Conservation (phyloP, 257 asterid species). For the Ilex asprella region DNA sequence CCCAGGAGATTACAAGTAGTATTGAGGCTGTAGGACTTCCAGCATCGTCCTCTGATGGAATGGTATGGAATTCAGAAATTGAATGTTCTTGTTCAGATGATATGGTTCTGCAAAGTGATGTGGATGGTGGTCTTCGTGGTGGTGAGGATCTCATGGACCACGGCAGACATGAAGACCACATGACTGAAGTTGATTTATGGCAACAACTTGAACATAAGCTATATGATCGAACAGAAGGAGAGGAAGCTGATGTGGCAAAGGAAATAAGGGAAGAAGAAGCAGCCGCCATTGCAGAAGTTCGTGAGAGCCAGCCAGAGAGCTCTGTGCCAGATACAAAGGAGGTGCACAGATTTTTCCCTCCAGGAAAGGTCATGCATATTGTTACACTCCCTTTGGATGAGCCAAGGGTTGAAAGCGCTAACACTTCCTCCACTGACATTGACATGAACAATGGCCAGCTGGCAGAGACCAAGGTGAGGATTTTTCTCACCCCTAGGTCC, state of each 20-base stretch:
- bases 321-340: slow-evolving; percentile 60
- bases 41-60: slow-evolving; percentile 40
- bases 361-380: slow-evolving; percentile 85
- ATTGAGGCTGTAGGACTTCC: slow-evolving; percentile 32
- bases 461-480: slow-evolving; percentile 45
- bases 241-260: slow-evolving; percentile 40
- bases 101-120: slow-evolving; percentile 17
- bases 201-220: slow-evolving; percentile 91
- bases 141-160: slow-evolving; percentile 40
- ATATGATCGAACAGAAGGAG: slow-evolving; percentile 38
- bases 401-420: slow-evolving; percentile 20
- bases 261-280: slow-evolving; percentile 87
- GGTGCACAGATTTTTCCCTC: slow-evolving; percentile 86
- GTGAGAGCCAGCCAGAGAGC: slow-evolving; percentile 37
- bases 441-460: slow-evolving; percentile 22
- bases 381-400: slow-evolving; percentile 55
- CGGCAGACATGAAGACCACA: slow-evolving; percentile 48
- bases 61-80: slow-evolving; percentile 25
- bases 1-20: slow-evolving; percentile 30
- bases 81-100: slow-evolving; percentile 15
- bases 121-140: slow-evolving; percentile 22
- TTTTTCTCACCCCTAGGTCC: slow-evolving; percentile 70
- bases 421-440: slow-evolving; percentile 21
- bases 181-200: slow-evolving; percentile 93
- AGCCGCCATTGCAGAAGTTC: slow-evolving; percentile 63